These are phyloP conservation scores for Aschersonia sp. DNA, from an alignment of 2,329 filamentous ascomycete genomes.

Conservation along the genomic window DNA sequence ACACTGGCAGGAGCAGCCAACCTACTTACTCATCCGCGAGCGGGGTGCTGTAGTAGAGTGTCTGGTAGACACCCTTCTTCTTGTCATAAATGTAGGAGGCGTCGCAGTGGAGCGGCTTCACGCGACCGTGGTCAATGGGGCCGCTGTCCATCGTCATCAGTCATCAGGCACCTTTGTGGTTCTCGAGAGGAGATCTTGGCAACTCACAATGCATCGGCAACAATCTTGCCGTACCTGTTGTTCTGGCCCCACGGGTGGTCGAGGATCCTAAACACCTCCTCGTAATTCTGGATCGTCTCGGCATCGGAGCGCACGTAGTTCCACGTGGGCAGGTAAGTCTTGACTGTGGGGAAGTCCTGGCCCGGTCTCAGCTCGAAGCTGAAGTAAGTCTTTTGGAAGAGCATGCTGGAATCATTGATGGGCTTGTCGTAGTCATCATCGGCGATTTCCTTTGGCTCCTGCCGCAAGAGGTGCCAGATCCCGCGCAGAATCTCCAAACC, in stretches of 20 bases:
- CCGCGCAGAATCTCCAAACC: conserved; percentile 1
- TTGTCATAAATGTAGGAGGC: conserved; percentile 4
- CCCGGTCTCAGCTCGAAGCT: conserved; percentile 5
- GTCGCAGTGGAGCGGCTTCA: conserved; percentile 4
- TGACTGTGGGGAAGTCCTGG: conserved; percentile 5
- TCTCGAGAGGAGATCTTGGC: too few relatives aligned
- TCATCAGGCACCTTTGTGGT: neutral
- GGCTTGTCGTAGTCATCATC: conserved; percentile 5
- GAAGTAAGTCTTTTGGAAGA: conserved; percentile 5
- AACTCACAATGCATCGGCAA: conserved; percentile 6
- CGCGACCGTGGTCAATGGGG: neutral
- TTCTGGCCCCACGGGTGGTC: conserved; percentile 4
- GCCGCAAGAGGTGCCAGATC: conserved; percentile 7
- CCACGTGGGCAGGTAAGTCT: conserved; percentile 6
- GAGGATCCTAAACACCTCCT: conserved; percentile 4
- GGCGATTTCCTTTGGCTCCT: conserved; percentile 4
- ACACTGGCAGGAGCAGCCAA: neutral
- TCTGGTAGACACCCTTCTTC: conserved; percentile 6
- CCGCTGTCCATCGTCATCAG: conserved; percentile 2
- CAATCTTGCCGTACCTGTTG: conserved; percentile 2
- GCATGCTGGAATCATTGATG: conserved; percentile 1
- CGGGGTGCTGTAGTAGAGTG: conserved; percentile 5
- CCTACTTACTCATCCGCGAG: neutral
- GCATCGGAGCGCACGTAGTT: conserved; percentile 6
- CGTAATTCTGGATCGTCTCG: conserved; percentile 6